Conservation (phyloP, 164 flowering plant species). For the Vitis rupestris region DNA sequence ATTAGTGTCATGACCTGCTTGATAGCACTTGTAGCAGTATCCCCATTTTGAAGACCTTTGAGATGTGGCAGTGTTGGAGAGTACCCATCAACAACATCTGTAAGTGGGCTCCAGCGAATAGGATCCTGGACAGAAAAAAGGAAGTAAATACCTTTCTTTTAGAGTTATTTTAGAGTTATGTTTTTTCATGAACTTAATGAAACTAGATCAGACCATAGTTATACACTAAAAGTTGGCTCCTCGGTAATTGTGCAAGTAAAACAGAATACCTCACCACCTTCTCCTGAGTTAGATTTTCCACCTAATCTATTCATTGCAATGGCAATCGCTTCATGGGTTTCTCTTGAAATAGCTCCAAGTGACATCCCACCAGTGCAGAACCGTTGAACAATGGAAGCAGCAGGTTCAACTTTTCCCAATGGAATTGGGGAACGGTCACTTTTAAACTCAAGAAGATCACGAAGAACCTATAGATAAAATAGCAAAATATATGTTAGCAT, state of each 20-base stretch:
- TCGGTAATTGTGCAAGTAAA: not conserved
- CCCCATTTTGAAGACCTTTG: slow-evolving; percentile 99
- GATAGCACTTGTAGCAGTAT: slow-evolving; percentile 98
- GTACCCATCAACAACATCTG: slow-evolving; percentile 99
- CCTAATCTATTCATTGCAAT: slow-evolving; percentile 97
- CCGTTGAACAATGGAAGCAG: slow-evolving; percentile 80
- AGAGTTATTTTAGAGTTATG: not conserved
- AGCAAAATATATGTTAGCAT: not conserved
- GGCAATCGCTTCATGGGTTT: slow-evolving; percentile 99
- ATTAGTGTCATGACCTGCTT: slow-evolving; percentile 69
- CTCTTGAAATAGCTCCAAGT: slow-evolving; percentile 98
- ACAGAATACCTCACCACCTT: slow-evolving; percentile 96
- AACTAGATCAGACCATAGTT: not conserved
- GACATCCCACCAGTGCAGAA: slow-evolving; percentile 99
- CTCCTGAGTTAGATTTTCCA: slow-evolving; percentile 98
- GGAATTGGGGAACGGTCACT: slow-evolving; percentile 91
- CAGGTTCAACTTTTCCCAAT: slow-evolving; percentile 95
- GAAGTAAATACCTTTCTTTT: not conserved
- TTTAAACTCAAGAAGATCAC: slow-evolving; percentile 93
- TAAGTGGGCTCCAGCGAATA: slow-evolving; percentile 91
- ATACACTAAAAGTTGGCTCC: too few species aligned
- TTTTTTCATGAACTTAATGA: not conserved
- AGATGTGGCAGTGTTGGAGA: slow-evolving; percentile 99
- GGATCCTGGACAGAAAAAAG: slow-evolving; percentile 68
- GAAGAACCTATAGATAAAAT: slow-evolving; percentile 61